These are phyloP conservation scores for Tuber brumale DNA, from an alignment of 495 filamentous ascomycete species.

Conservation along the genomic window DNA sequence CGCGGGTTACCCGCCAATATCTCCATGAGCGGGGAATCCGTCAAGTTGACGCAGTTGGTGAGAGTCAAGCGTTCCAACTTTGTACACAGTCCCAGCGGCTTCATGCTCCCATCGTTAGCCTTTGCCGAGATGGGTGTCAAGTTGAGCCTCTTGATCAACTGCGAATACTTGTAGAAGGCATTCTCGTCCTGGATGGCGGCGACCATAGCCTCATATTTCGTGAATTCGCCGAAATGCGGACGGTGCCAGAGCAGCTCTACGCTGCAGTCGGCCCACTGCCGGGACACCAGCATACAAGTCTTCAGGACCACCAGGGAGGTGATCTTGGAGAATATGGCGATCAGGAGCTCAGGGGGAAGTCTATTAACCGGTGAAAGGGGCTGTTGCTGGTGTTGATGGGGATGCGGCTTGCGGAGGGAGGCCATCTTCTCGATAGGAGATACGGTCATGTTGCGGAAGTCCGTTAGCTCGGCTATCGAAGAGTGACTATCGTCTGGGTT, in stretches of 20 bases:
- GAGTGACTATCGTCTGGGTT: slow-evolving; percentile 33
- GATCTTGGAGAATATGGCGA: slow-evolving; percentile 83
- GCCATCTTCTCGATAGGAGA: slow-evolving; percentile 29
- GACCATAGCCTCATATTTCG: slow-evolving; percentile 69
- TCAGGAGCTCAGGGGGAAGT: slow-evolving; percentile 88
- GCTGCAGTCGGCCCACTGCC: slow-evolving; percentile 83
- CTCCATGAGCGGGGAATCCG: slow-evolving; percentile 72
- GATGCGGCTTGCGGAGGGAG: slow-evolving; percentile 3
- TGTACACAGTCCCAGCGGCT: slow-evolving; percentile 75
- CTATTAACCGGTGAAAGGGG: slow-evolving; percentile 64
- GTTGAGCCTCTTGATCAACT: slow-evolving; percentile 86
- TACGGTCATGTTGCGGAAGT: slow-evolving; percentile 40
- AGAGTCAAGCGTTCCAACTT: slow-evolving; percentile 89
- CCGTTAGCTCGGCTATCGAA: slow-evolving; percentile 34
- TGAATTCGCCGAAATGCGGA: slow-evolving; percentile 80
- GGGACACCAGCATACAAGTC: slow-evolving; percentile 85
- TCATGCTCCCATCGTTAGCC: slow-evolving; percentile 84
- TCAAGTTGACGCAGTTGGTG: slow-evolving; percentile 78
- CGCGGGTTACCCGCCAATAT: slow-evolving; percentile 72
- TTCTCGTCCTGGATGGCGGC: slow-evolving; percentile 60
- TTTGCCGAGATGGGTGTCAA: slow-evolving; percentile 66
- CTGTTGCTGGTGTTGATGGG: slow-evolving; percentile 21
- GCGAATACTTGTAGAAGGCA: slow-evolving; percentile 75
- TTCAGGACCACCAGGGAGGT: slow-evolving; percentile 65
- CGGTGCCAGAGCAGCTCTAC: slow-evolving; percentile 94